Base-by-base conservation (phyloP, 495 filamentous ascomycete species). In the Penicillium argentinense region DNA sequence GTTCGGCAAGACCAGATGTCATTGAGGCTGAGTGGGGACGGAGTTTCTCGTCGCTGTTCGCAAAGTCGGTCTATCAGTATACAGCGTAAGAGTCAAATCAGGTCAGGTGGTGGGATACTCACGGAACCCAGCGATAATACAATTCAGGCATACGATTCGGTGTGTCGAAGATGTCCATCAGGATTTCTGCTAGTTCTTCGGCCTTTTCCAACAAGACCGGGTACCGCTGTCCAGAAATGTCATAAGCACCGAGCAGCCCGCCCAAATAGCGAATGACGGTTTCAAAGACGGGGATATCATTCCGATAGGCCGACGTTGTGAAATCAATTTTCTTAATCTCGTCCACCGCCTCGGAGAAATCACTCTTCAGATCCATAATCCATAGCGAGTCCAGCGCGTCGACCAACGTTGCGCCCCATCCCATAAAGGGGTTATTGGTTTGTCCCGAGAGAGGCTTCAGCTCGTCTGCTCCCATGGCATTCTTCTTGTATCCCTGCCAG, bases 81-180 rank as follows among this genome's bases (percentile, higher is more conserved):
- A 29, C 30, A 23, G 11, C 18, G 21, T 18, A 9, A 37, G 12
- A 39, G 14, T 13, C 5, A 25, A 16, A 38, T 13, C 4, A n/a
- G n/a, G n/a, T n/a, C n/a, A n/a, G n/a, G n/a, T n/a, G n/a, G n/a
- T 4, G 13, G n/a, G 29, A 21, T 27, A 76, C 78, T 69, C 62
- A 80, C 74, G 91, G 88, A 25, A 82, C 80, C 90, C 90, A 96
- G 36, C 79, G 74, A 66, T 95, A 97, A 64, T 84, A 92, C 2
- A 93, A 81, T 14, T 87, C 63, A 9, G 93, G 93, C 91, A 98
- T 95, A 45, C 91, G 82, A 60, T 98, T 98, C 0, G 93, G 92
- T 6, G 93, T 97, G 66, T 98, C 93, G 65, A 98, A 98, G 9
- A 88, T 84, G 32, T 88, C 84, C 71, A 95, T 95, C 39, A 98